Percentiles rank a stretch among this genome's conserved stretches.
Conservation (phyloP, 192 early-diverging fungal genomes). For the Lobosporangium transversale region DNA sequence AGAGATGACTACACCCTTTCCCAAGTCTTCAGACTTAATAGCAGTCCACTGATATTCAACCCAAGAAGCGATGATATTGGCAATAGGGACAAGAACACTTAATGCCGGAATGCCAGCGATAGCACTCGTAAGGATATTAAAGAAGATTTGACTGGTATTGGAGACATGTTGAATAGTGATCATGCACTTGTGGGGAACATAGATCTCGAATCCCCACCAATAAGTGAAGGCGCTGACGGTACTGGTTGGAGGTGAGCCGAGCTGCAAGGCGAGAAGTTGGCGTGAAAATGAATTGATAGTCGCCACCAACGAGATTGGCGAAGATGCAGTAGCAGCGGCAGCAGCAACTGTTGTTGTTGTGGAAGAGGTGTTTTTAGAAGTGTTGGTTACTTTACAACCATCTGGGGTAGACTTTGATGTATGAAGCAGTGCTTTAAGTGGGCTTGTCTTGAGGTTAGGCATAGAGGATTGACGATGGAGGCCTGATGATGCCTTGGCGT, state of each 20-base stretch:
- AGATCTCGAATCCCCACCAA: slow-evolving; percentile 60
- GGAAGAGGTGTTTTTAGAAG: too few species aligned
- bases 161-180: slow-evolving; percentile 37
- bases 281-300: slow-evolving; percentile 25
- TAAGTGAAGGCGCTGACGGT: slow-evolving; percentile 41
- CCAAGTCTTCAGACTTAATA: slow-evolving; percentile 51
- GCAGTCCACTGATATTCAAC: slow-evolving; percentile 53
- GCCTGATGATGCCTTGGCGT: background rate
- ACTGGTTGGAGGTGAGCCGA: slow-evolving; percentile 15
- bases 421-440: slow-evolving; percentile 12
- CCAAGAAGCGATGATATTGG: slow-evolving; percentile 55
- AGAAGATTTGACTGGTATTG: slow-evolving; percentile 44
- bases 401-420: slow-evolving; percentile 11
- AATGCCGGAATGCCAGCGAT: slow-evolving; percentile 21
- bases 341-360: background rate
- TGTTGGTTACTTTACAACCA: too few species aligned
- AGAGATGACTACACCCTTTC: slow-evolving; percentile 51
- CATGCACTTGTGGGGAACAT: slow-evolving; percentile 52
- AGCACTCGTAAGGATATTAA: slow-evolving; percentile 35
- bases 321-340: background rate
- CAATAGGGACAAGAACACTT: slow-evolving; percentile 33
- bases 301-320: slow-evolving; percentile 11
- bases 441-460: slow-evolving; percentile 7
- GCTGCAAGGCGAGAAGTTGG: slow-evolving; percentile 7
- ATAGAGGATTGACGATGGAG: slow-evolving; percentile 15